These are phyloP conservation scores for Lenwebbia sp. DNA, from an alignment of 345 rosid genomes.

Conservation along the genomic window DNA sequence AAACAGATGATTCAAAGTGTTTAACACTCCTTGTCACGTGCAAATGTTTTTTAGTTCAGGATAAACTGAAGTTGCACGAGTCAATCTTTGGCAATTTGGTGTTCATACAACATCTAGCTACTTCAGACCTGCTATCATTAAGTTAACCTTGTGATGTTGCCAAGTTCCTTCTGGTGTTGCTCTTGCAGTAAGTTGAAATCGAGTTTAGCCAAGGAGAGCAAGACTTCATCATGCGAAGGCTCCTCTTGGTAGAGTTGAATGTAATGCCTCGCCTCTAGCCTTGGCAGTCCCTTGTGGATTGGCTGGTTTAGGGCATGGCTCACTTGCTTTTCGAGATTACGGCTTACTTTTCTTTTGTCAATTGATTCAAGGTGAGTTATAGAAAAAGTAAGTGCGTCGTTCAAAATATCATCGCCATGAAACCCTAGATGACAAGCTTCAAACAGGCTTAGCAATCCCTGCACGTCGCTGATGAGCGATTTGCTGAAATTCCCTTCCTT, in stretches of 20 bases:
- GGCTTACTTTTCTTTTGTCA: neutral
- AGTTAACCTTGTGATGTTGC: neutral
- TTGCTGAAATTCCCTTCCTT: neutral
- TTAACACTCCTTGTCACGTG: too few relatives aligned
- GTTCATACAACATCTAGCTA: neutral
- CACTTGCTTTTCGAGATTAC: neutral
- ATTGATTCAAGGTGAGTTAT: neutral
- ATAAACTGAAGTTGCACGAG: neutral
- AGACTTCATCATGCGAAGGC: neutral
- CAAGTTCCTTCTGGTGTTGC: neutral
- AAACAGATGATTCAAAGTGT: neutral
- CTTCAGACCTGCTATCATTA: neutral
- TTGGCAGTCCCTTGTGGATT: neutral
- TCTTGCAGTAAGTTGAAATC: neutral
- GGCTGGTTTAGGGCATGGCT: neutral
- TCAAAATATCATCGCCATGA: neutral
- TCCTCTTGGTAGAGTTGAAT: neutral
- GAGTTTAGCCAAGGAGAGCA: neutral
- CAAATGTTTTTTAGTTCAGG: too few relatives aligned
- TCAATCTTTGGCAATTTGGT: neutral
- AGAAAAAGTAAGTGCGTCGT: neutral
- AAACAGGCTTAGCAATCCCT: neutral
- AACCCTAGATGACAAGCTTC: neutral
- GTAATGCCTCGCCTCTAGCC: neutral
- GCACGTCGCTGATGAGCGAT: neutral